phyloP scores from a whole-genome alignment of 2,329 filamentous ascomycete species.

The Cordyceps pruinosa region DNA sequence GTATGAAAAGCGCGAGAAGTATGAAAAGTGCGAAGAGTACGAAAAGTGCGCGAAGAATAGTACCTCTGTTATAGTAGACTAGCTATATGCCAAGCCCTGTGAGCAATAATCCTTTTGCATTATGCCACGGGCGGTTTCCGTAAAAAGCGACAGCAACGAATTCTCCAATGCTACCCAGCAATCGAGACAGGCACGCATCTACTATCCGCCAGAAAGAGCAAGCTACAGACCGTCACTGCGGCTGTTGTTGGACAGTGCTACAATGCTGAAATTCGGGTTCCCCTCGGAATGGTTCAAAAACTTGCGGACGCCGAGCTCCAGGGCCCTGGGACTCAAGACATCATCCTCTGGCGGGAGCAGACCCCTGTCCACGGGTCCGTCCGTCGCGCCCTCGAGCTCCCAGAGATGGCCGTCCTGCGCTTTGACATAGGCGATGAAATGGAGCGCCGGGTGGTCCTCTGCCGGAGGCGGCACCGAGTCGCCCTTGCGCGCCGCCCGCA shows the following conservation, averaged over 20 bases:
- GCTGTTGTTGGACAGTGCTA: slow-evolving; percentile 28
- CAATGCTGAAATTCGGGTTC: slow-evolving; percentile 33
- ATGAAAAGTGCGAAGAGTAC: too few relatives aligned
- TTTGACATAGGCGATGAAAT: slow-evolving; percentile 79
- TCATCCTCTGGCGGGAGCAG: slow-evolving; percentile 49
- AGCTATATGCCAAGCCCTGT: too few relatives aligned
- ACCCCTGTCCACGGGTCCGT: slow-evolving; percentile 65
- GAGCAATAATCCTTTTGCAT: too few relatives aligned
- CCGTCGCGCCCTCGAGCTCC: slow-evolving; percentile 71
- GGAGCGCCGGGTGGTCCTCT: slow-evolving; percentile 57
- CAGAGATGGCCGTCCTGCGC: slow-evolving; percentile 57
- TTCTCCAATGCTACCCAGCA: too few relatives aligned
- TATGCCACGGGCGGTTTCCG: too few relatives aligned
- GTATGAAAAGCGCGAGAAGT: too few relatives aligned
- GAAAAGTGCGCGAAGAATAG: too few relatives aligned
- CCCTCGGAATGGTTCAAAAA: slow-evolving; percentile 33
- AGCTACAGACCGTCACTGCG: background rate
- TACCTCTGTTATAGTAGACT: too few relatives aligned
- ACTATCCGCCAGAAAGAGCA: too few relatives aligned
- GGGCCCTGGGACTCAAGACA: slow-evolving; percentile 58
- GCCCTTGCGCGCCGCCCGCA: slow-evolving; percentile 59
- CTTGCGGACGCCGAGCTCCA: slow-evolving; percentile 49
- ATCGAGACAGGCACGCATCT: too few relatives aligned
- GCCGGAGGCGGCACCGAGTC: slow-evolving; percentile 59
- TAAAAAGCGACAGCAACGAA: too few relatives aligned